phyloP scores from a whole-genome alignment of 2,329 filamentous ascomycete genomes.

The Pseudopithomyces maydicus region DNA sequence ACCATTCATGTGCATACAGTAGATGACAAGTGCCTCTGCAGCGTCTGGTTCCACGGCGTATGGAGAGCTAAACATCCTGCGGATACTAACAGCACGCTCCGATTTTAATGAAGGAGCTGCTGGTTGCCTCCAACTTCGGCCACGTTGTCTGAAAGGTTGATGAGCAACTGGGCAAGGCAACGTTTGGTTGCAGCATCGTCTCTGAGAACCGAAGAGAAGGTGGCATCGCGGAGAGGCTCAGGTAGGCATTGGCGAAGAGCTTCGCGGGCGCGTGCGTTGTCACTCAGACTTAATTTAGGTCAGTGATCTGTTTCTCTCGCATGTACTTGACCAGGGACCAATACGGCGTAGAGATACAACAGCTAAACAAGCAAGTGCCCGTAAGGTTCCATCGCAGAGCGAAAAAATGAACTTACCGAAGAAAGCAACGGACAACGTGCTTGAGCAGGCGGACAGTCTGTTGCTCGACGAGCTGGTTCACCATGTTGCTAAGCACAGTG shows the following conservation, averaged over 20 bases:
- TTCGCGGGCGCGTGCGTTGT: slow-evolving; percentile 94
- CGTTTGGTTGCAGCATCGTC: slow-evolving; percentile 98
- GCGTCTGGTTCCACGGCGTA: background rate
- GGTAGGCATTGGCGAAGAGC: slow-evolving; percentile 94
- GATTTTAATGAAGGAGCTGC: slow-evolving; percentile 38
- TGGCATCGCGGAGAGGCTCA: slow-evolving; percentile 97
- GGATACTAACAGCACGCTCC: background rate
- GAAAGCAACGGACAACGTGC: slow-evolving; percentile 96
- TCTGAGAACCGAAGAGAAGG: slow-evolving; percentile 92
- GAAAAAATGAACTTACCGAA: slow-evolving; percentile 66
- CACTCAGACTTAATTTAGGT: slow-evolving; percentile 71
- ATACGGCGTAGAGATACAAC: background rate
- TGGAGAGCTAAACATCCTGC: background rate
- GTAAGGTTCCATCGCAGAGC: background rate
- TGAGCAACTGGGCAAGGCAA: slow-evolving; percentile 93
- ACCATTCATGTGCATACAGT: background rate
- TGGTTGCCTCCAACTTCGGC: slow-evolving; percentile 55
- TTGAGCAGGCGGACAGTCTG: slow-evolving; percentile 95
- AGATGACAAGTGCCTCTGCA: background rate
- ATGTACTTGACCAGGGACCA: background rate
- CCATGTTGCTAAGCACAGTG: slow-evolving; percentile 98
- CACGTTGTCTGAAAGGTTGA: slow-evolving; percentile 92
- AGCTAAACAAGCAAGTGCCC: background rate
- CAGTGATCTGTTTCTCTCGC: slow-evolving; percentile 13
- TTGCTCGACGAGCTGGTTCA: slow-evolving; percentile 94